Base-by-base conservation (phyloP, 208 protist genomes). In the Naegleria lovaniensis region DNA sequence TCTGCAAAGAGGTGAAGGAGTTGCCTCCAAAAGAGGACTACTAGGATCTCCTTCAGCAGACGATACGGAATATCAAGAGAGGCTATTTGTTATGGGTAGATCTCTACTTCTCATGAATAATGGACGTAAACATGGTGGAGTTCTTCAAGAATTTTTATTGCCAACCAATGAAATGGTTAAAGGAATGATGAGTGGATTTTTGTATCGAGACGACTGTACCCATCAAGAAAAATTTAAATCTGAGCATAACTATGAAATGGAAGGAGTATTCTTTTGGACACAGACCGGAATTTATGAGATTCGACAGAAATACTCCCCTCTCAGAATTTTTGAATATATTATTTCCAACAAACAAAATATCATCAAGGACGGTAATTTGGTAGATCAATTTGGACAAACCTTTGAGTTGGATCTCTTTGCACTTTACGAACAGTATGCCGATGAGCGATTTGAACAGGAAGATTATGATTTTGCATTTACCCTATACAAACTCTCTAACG, bases 321-420 rank as follows among this genome's bases (percentile, higher is more conserved):
- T 43, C 16, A 40, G 59, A 38, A 89, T 67, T n/a, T 89, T 89
- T 67, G 19, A 48, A 36, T 25, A 55, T 39, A 38, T 88, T 58
- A 39, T 55, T n/a, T 33, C 41, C 11, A 58, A 48, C 16, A 33
- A 38, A 58, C 55, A 67, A 67, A 67, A 67, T 67, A 29, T 67
- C 19, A 29, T 67, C 19, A 55, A 88, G n/a, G 19, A 85, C 29
- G 22, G 6, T 0, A 6, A 33, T 58, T 36, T 7, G 9, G 84
- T 39, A 0, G 84, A 88, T 58, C 39, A 38, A 58, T 88, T 88
- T 55, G 84, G 84, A 5, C 39, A 88, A 88, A 88, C 84, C n/a
- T 88, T 88, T 38, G 39, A 19, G 16, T 38, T 88, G n/a, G 84
- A 88, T 36, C 15, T 88, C 9, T 58, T 59, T 36, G 9, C 51